Conservation (phyloP, 306 rosid species). For the Cucurbita argyrosperma region DNA sequence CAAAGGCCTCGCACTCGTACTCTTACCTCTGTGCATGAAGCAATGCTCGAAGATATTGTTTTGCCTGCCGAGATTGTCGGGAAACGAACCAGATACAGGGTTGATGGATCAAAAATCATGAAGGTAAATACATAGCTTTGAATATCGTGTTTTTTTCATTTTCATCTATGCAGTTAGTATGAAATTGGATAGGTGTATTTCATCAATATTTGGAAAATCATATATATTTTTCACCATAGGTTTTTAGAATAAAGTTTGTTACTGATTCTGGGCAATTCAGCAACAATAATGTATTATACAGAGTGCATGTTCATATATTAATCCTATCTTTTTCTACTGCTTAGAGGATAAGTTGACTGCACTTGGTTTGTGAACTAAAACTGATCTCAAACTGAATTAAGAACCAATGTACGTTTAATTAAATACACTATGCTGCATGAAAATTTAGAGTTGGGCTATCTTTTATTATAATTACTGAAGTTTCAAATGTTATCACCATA, state of each 20-base stretch:
- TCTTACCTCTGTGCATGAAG: constrained; percentile 59
- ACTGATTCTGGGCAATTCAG: neutral
- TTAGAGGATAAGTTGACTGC: neutral
- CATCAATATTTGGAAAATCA: neutral
- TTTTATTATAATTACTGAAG: too few species aligned
- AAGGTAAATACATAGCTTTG: neutral
- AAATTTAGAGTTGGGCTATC: neutral
- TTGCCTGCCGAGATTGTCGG: constrained; percentile 71
- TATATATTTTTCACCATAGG: neutral
- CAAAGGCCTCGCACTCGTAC: constrained; percentile 65
- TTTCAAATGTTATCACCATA: neutral
- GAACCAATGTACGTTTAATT: neutral
- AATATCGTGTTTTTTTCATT: neutral
- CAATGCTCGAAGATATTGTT: constrained; percentile 55
- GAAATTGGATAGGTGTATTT: neutral
- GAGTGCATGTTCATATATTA: too few species aligned
- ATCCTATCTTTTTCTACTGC: too few species aligned
- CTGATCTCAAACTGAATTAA: neutral
- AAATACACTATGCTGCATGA: neutral
- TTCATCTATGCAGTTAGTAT: neutral
- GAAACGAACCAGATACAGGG: neutral
- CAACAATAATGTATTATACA: neutral
- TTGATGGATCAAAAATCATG: too few species aligned
- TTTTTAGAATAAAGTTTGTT: neutral
- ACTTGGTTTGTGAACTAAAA: neutral